Evolutionary conservation across 495 filamentous ascomycete species (phyloP).

Genomic region (Penicillium dipodomyicola): DNA sequence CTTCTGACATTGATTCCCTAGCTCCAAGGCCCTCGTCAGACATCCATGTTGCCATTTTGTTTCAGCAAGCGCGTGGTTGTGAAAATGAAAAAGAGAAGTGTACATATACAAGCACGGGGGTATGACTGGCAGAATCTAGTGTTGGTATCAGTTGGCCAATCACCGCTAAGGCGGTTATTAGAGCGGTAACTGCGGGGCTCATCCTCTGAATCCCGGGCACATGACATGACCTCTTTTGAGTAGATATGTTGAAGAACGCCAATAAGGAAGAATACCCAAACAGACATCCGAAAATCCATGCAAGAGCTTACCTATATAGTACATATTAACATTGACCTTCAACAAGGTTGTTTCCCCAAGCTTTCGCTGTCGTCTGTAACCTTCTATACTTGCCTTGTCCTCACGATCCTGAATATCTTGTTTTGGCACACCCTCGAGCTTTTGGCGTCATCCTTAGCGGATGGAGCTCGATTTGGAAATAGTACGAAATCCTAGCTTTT

Average conservation of each 20-base stretch:
- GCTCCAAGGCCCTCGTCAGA: slow-evolving; percentile 10
- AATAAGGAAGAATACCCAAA: too few species aligned
- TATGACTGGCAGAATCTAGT: slow-evolving; percentile 7
- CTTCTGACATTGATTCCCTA: slow-evolving; percentile 19
- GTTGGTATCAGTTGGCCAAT: not conserved
- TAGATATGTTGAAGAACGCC: not conserved
- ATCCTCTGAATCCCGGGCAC: not conserved
- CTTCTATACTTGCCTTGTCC: too few species aligned
- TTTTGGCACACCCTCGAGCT: too few species aligned
- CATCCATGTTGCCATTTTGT: slow-evolving; percentile 16
- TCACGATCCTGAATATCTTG: too few species aligned
- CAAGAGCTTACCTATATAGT: too few species aligned
- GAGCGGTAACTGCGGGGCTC: slow-evolving; percentile 9
- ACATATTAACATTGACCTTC: too few species aligned
- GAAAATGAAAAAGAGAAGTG: slow-evolving; percentile 7
- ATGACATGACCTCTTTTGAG: not conserved
- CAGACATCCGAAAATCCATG: too few species aligned
- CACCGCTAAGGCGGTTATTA: not conserved
- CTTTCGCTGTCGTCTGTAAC: too few species aligned
- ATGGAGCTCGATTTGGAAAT: too few species aligned
- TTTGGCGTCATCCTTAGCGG: too few species aligned
- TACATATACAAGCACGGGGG: slow-evolving; percentile 6
- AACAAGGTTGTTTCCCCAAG: too few species aligned
- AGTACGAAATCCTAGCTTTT: too few species aligned
- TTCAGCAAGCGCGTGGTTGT: not conserved